Base-by-base conservation (phyloP, 2,329 filamentous ascomycete genomes). In the Cadophora sp. region DNA sequence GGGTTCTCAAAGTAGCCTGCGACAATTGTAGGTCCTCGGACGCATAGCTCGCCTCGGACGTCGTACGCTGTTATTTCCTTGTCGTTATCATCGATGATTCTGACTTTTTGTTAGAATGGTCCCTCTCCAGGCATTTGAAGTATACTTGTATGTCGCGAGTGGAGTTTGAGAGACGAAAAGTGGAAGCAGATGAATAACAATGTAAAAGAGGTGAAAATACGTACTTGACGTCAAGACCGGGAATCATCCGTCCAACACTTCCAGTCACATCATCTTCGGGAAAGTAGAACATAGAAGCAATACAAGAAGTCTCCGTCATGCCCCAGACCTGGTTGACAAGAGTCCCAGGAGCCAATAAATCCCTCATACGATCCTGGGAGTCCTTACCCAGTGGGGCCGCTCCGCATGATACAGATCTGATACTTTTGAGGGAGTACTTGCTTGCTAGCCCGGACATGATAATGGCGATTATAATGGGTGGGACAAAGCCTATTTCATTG, bases 381-480 rank as follows among this genome's bases (percentile, higher is more conserved):
- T 75, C 76, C 1, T 77, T 77, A 12, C 82, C 80, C 11, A 87
- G 79, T 2, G 83, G 80, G 0, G 85, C 84, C 22, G 85, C 86
- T 1, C 84, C 85, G 14, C 81, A 80, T 34, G 79, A 80, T 27
- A 85, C 78, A 0, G 73, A 71, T 63, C 74, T 67, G 1, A 78
- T 63, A 72, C 91, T 85, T 77, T 95, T 96, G 22, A 90, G 87
- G 1, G 69, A 71, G 53, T 75, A 75, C 12, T 73, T 72, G 31
- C 66, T 69, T 1, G 68, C 69, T 5, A 74, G 24, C 1, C 66
- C 72, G 1, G 72, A 73, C 73, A 75, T 74, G 24, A 75, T 72
- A 72, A 97, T 83, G 22, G 87, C 83, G 8, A 95, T 86, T 0
- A 93, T 82, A 64, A 97, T 90, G 0, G 93, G 92, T 6, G 93